Percentiles rank a stretch among this genome's conserved stretches.
Conservation (phyloP, 768 basidiomycete genomes). For the Tulasnella sp. region DNA sequence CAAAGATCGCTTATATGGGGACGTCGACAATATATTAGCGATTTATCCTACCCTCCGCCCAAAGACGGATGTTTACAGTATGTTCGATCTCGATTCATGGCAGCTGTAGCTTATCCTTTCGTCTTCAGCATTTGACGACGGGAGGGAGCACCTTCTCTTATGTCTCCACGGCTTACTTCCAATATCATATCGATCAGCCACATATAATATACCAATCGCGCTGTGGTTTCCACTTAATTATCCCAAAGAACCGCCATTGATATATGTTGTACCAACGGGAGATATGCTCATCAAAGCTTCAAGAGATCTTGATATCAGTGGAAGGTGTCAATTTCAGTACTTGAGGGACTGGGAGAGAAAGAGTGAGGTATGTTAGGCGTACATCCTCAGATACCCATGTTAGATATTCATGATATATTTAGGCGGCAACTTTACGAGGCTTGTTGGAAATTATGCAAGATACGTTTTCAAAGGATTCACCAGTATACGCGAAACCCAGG, state of each 20-base stretch:
- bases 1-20: conserved; percentile 43
- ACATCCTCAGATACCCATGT: conserved; percentile 11
- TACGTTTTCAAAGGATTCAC: conserved; percentile 74
- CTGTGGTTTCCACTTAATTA: conserved; percentile 81
- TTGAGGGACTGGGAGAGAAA: conserved; percentile 67
- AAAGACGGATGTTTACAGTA: conserved; percentile 71
- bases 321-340: conserved; percentile 55
- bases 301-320: conserved; percentile 67
- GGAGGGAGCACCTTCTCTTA: conserved; percentile 80
- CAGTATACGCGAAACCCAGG: conserved; percentile 76
- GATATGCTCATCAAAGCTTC: conserved; percentile 80
- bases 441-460: conserved; percentile 69
- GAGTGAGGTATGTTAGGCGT: conserved; percentile 49
- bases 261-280: conserved; percentile 81
- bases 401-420: conserved; percentile 4
- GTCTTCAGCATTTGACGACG: conserved; percentile 75
- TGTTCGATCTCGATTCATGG: conserved; percentile 19
- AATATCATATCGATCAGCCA: conserved; percentile 56
- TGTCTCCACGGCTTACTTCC: conserved; percentile 86
- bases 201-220: conserved; percentile 90
- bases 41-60: conserved; percentile 49
- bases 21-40: conserved; percentile 48
- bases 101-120: neutral
- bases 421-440: conserved; percentile 65
- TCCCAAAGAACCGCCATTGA: conserved; percentile 68